These are phyloP conservation scores for Tuber microsphaerosporum DNA, from an alignment of 495 filamentous ascomycete species.

Conservation along the genomic window DNA sequence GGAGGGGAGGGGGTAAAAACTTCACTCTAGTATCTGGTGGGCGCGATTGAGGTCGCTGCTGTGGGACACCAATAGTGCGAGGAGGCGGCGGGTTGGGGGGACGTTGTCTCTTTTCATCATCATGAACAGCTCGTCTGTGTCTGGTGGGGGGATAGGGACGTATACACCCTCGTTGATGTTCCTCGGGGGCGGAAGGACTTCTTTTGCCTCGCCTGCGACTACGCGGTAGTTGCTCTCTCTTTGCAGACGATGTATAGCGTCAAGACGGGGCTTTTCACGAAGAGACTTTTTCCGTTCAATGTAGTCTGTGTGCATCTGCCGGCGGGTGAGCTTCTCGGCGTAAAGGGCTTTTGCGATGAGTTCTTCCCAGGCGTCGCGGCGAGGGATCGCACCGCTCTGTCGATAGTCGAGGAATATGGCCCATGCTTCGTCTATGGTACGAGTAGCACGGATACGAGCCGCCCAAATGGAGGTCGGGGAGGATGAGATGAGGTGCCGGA, in stretches of 20 bases:
- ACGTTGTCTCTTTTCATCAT: conserved; percentile 51
- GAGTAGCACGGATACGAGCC: conserved; percentile 57
- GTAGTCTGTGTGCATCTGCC: background rate
- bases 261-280: background rate
- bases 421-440: conserved; percentile 68
- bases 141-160: conserved; percentile 52
- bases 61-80: conserved; percentile 1
- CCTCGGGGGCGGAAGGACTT: conserved; percentile 52
- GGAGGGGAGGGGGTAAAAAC: background rate
- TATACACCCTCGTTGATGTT: conserved; percentile 56
- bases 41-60: background rate
- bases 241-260: background rate
- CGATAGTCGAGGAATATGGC: conserved; percentile 57
- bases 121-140: conserved; percentile 49
- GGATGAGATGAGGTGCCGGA: background rate
- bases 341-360: conserved; percentile 58
- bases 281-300: background rate
- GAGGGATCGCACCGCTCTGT: conserved; percentile 25
- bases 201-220: conserved; percentile 57
- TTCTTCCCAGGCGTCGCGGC: conserved; percentile 49
- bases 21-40: background rate
- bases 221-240: conserved; percentile 17
- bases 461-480: conserved; percentile 49
- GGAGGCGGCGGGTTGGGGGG: background rate
- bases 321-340: conserved; percentile 39